phyloP scores from a whole-genome alignment of 2,329 filamentous ascomycete species.

The Fusarium irregulare region DNA sequence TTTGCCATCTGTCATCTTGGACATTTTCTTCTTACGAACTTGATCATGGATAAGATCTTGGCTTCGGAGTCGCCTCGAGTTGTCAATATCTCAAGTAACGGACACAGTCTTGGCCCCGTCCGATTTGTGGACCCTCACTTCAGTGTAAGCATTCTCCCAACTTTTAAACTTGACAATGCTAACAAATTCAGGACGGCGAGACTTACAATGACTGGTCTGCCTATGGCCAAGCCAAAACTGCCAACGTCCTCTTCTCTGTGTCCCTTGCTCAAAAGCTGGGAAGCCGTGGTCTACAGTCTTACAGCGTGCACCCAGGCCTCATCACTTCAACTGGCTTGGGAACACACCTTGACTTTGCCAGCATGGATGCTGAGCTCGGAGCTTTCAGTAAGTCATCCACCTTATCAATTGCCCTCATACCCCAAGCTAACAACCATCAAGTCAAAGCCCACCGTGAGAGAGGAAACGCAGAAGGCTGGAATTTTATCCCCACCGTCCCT shows the following conservation, averaged over 20 bases:
- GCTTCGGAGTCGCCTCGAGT: conserved; percentile 51
- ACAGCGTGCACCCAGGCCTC: conserved; percentile 52
- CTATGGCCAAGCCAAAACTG: conserved; percentile 56
- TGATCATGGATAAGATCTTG: conserved; percentile 57
- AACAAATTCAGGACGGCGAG: conserved; percentile 47
- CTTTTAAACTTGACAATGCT: neutral
- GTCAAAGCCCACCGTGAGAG: conserved; percentile 37
- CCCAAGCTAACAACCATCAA: neutral
- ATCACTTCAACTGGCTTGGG: conserved; percentile 40
- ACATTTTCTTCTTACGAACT: conserved; percentile 60
- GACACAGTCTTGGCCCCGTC: conserved; percentile 47
- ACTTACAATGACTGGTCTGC: conserved; percentile 49
- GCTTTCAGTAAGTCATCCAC: conserved; percentile 23
- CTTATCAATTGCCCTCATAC: fast-evolving
- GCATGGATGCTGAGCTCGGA: conserved; percentile 28
- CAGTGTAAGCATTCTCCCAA: conserved; percentile 37
- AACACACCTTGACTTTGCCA: conserved; percentile 38
- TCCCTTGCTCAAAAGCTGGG: conserved; percentile 50
- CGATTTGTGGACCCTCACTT: conserved; percentile 51
- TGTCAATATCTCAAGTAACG: conserved; percentile 55
- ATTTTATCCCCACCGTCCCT: conserved; percentile 33
- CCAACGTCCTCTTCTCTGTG: conserved; percentile 51
- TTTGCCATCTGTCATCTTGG: conserved; percentile 60
- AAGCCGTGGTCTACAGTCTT: conserved; percentile 46
- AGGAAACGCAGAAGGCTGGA: conserved; percentile 43